Percentiles rank a stretch among this genome's conserved stretches.
These are phyloP conservation scores for Blastobotrys arbuscula DNA, from an alignment of 1,139 yeast species.

Conservation along the genomic window DNA sequence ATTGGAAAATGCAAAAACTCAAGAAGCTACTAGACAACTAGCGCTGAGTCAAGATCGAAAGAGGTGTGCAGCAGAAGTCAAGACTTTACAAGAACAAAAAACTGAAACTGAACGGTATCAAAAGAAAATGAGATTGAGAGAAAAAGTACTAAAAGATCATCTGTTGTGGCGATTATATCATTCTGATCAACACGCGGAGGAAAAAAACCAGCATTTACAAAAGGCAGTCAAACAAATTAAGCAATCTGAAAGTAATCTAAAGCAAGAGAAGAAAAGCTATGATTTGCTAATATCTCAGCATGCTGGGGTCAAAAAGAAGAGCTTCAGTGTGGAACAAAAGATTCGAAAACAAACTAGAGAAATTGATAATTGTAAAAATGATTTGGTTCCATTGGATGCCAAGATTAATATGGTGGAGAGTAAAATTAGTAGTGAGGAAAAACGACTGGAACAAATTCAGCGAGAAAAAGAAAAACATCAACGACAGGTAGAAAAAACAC, in stretches of 20 bases:
- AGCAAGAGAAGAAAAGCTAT: constrained; percentile 15
- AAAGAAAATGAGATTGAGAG: constrained; percentile 43
- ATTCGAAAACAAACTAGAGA: constrained; percentile 39
- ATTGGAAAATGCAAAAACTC: constrained; percentile 56
- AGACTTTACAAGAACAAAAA: constrained; percentile 73
- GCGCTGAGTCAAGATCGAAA: constrained; percentile 64
- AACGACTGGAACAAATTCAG: constrained; percentile 49
- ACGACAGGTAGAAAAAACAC: constrained; percentile 39
- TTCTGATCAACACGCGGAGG: constrained; percentile 45
- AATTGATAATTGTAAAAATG: constrained; percentile 44
- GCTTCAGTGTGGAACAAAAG: constrained; percentile 40
- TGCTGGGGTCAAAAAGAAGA: constrained; percentile 23
- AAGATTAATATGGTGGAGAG: constrained; percentile 45
- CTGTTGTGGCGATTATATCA: constrained; percentile 66
- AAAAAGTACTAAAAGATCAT: constrained; percentile 43
- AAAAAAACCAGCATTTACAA: constrained; percentile 19
- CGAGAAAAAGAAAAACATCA: constrained; percentile 52
- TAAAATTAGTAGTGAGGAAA: constrained; percentile 45
- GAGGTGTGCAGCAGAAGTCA: constrained; percentile 70
- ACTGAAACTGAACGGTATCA: constrained; percentile 68
- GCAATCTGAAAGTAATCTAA: constrained; percentile 35
- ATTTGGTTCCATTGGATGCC: constrained; percentile 53
- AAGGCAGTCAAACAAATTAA: constrained; percentile 16
- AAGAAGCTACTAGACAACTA: constrained; percentile 54
- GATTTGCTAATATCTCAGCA: constrained; percentile 18